phyloP scores from a whole-genome alignment of 805 yeast species.

The Candida arabinofermentans region DNA sequence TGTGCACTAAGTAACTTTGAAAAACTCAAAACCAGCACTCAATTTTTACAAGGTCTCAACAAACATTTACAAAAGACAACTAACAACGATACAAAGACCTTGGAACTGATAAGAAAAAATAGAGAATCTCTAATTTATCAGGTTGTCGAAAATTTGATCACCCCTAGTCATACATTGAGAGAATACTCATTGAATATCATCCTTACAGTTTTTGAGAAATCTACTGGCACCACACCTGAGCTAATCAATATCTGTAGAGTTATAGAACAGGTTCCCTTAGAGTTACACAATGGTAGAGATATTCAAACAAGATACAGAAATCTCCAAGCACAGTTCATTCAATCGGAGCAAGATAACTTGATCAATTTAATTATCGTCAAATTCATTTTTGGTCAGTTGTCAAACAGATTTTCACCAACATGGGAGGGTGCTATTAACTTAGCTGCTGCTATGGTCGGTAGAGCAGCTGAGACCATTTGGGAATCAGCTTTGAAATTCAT shows the following conservation, averaged over 20 bases:
- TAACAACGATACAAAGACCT: constrained; percentile 1
- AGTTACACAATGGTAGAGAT: constrained; percentile 69
- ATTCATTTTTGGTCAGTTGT: constrained; percentile 64
- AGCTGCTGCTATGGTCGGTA: constrained; percentile 43
- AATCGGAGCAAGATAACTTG: constrained; percentile 21
- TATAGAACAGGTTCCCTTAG: constrained; percentile 71
- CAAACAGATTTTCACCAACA: constrained; percentile 76
- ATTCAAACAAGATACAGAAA: constrained; percentile 64
- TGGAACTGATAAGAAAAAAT: constrained; percentile 11
- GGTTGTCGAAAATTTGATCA: constrained; percentile 35
- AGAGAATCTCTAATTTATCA: constrained; percentile 17
- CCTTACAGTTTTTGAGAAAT: constrained; percentile 37
- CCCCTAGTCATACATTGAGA: constrained; percentile 51
- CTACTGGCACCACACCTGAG: constrained; percentile 22
- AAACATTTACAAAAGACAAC: constrained; percentile 18
- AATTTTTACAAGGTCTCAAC: constrained; percentile 35
- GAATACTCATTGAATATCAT: constrained; percentile 38
- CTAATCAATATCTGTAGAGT: constrained; percentile 40
- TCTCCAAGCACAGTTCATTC: constrained; percentile 42
- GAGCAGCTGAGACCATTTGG: constrained; percentile 52
- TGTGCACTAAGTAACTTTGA: constrained; percentile 22
- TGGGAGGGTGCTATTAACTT: constrained; percentile 75
- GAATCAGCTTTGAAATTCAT: constrained; percentile 38
- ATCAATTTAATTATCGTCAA: constrained; percentile 36
- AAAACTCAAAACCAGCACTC: constrained; percentile 32